Base-by-base conservation (phyloP, 208 protist genomes). In the Leishmania major region DNA sequence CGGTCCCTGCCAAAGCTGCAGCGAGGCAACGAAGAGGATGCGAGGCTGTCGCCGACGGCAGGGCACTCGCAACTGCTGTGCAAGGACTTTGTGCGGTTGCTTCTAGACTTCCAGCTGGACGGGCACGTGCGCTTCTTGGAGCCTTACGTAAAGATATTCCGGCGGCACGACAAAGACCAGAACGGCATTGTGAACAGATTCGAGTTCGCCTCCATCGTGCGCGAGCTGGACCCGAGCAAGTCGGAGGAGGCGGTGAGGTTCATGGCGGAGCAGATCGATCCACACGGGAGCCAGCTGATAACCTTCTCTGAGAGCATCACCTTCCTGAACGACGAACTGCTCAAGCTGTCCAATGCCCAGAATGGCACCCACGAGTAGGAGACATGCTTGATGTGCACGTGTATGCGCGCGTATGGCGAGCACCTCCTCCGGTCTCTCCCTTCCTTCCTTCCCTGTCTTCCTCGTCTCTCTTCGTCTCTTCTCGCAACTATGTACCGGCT, bases 81-180 rank as follows among this genome's bases (percentile, higher is more conserved):
- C 86, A 67, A 51, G 0, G 89, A 95, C 71, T 92, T 98, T 73
- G 72, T 98, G 49, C 87, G 89, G 7, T 72, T 97, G 1, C 88
- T 99, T 40, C 80, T 98, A 5, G 91, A 97, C 75, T 99, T 97
- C 78, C 97, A 99, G 81, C 85, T 99, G 17, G 89, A 93, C 67
- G 90, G 94, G 17, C 97, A 99, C 80, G 91, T 96, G 75, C 80
- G 88, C n/a, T 98, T 98, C 78, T 88, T 99, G 37, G 78, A 80
- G 37, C 88, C 74, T 17, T 98, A 97, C 79, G 90, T 97, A 0
- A 7, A 49, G 8, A 78, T 98, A 25, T 99, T 98, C 78, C 80
- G 87, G 8, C 74, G 86, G 22, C 77, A 94, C 77, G 96, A 98
- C 84, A 53, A 49, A 3, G 94, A 97, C 80, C 77, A 85, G 55